phyloP scores from a whole-genome alignment of 208 protist species.

The Leishmania tropica region DNA sequence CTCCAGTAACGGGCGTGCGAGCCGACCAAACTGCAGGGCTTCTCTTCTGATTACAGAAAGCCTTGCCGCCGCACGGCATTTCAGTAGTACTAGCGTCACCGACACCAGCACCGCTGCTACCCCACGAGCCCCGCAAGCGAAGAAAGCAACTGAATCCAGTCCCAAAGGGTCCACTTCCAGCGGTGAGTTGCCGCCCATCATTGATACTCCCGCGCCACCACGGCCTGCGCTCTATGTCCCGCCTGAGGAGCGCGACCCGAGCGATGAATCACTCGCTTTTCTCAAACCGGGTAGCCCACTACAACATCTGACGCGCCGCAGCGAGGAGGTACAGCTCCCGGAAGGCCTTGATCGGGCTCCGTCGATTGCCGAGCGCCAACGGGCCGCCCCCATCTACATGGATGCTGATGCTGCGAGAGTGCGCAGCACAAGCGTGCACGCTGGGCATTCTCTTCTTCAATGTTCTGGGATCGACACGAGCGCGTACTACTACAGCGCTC shows the following conservation, averaged over 20 bases:
- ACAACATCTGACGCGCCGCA: conserved; percentile 22
- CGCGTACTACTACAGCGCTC: conserved; percentile 38
- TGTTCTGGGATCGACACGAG: conserved; percentile 38
- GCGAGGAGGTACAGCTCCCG: conserved; percentile 6
- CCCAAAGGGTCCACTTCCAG: background rate
- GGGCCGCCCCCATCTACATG: conserved; percentile 36
- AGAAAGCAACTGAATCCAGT: background rate
- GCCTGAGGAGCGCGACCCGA: conserved; percentile 56
- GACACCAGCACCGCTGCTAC: background rate
- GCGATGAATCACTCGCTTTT: conserved; percentile 73
- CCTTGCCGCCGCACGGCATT: background rate
- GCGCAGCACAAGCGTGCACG: conserved; percentile 72
- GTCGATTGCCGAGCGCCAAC: conserved; percentile 27
- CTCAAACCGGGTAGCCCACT: conserved; percentile 45
- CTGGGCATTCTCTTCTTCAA: conserved; percentile 57
- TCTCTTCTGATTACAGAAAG: background rate
- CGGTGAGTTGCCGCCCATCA: conserved; percentile 16
- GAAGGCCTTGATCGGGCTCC: conserved; percentile 52
- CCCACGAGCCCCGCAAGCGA: background rate
- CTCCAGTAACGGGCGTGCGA: background rate
- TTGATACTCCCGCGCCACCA: conserved; percentile 53
- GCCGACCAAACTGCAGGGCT: background rate
- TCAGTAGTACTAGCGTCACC: background rate
- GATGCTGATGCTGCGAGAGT: conserved; percentile 58
- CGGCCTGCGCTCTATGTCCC: conserved; percentile 76